phyloP scores from a whole-genome alignment of 345 rosid genomes.

The Anacardium occidentale region DNA sequence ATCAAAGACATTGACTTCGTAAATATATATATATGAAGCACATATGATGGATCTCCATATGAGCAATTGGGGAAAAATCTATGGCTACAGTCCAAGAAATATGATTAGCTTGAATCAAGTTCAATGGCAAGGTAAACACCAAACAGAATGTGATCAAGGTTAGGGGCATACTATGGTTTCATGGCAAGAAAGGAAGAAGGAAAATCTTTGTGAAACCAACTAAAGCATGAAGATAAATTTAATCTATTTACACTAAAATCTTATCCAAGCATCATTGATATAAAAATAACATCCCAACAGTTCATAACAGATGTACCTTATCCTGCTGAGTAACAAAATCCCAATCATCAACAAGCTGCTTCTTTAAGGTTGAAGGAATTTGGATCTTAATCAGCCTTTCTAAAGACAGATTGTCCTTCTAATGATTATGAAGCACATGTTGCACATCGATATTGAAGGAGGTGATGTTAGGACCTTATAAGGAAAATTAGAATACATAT shows the following conservation, averaged over 20 bases:
- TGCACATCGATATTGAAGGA: constrained; percentile 9
- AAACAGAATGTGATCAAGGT: not conserved
- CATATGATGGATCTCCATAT: not conserved
- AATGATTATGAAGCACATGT: constrained; percentile 23
- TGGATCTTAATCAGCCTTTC: constrained; percentile 82
- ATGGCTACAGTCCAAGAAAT: not conserved
- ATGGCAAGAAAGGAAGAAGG: not conserved
- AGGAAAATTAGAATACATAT: not conserved
- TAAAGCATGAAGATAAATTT: too few relatives aligned
- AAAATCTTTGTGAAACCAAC: too few relatives aligned
- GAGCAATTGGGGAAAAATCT: constrained; percentile 1
- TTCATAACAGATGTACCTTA: constrained; percentile 47
- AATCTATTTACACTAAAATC: constrained; percentile 1
- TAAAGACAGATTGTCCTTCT: constrained; percentile 50
- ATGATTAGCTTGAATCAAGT: not conserved
- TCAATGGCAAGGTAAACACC: not conserved
- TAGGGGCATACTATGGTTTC: not conserved
- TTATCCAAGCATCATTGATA: constrained; percentile 3
- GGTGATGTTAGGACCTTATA: not conserved
- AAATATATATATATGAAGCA: not conserved
- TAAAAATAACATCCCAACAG: constrained; percentile 14
- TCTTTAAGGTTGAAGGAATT: constrained; percentile 73
- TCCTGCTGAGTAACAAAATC: constrained; percentile 74
- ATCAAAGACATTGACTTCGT: not conserved
- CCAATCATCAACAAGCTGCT: constrained; percentile 90